phyloP scores from a whole-genome alignment of 495 filamentous ascomycete genomes.

The Xylaria grammica region DNA sequence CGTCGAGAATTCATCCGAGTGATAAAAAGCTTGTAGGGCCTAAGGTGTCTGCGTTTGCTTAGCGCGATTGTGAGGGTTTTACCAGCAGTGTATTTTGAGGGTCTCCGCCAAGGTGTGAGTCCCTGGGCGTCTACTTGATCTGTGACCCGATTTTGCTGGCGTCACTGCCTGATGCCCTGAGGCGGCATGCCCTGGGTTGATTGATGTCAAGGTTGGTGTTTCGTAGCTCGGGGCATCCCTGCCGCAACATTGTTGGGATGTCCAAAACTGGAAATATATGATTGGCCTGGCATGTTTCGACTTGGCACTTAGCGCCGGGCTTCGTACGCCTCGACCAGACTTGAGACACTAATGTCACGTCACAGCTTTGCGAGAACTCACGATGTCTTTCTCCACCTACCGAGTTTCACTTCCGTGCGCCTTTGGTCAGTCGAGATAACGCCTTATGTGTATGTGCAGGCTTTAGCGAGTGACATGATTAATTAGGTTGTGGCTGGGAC shows the following conservation, averaged over 20 bases:
- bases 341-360: constrained; percentile 21
- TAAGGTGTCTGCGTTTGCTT: background rate
- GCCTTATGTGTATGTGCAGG: constrained; percentile 6
- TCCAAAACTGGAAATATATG: constrained; percentile 8
- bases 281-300: constrained; percentile 4
- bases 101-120: no score
- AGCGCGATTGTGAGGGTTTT: no score
- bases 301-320: constrained; percentile 13
- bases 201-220: no score
- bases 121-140: no score
- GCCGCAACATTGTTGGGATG: background rate
- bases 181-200: background rate
- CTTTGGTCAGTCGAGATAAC: background rate
- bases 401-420: constrained; percentile 12
- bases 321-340: constrained; percentile 16
- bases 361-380: constrained; percentile 9
- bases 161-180: background rate
- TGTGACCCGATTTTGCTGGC: background rate
- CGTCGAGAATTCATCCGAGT: no score
- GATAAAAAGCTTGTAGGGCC: background rate
- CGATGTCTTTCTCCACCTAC: constrained; percentile 1
- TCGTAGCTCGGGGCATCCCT: constrained; percentile 11
- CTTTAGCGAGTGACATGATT: constrained; percentile 4
- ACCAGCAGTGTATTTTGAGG: no score
- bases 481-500: background rate